phyloP scores from a whole-genome alignment of 306 rosid genomes.

The Nissolia schottii region DNA sequence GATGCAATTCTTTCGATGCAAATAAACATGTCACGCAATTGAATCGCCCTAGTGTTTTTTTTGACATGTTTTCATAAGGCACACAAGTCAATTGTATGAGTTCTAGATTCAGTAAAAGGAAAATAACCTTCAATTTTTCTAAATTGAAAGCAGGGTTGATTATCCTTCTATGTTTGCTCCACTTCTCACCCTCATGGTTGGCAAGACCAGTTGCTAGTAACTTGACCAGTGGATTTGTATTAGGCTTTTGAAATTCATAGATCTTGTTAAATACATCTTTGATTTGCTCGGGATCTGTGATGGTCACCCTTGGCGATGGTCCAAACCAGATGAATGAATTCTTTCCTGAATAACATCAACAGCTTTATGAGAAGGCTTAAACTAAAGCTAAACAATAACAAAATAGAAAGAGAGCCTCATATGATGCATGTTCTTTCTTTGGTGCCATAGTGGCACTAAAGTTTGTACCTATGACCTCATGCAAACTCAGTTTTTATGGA shows the following conservation, averaged over 20 bases:
- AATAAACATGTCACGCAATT: too few species aligned
- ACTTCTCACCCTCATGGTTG: conserved; percentile 41
- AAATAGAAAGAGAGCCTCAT: neutral
- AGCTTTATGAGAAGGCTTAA: neutral
- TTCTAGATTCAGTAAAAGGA: neutral
- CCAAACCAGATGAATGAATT: conserved; percentile 49
- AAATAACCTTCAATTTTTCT: conserved; percentile 56
- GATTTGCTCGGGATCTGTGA: conserved; percentile 46
- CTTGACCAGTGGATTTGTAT: conserved; percentile 8
- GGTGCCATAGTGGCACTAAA: neutral
- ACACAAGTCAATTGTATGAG: too few species aligned
- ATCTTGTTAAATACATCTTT: conserved; percentile 39
- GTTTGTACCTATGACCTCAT: neutral
- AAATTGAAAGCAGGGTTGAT: conserved; percentile 49
- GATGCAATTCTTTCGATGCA: neutral
- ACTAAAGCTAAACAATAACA: neutral
- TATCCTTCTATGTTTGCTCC: conserved; percentile 51
- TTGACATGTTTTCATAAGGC: neutral
- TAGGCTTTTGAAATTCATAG: conserved; percentile 30
- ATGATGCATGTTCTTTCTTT: neutral
- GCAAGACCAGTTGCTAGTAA: conserved; percentile 30
- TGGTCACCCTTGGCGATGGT: conserved; percentile 38
- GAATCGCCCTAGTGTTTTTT: neutral
- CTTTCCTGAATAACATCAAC: conserved; percentile 30
- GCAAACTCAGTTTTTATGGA: neutral